Conservation (phyloP, 2,329 filamentous ascomycete genomes). For the Aspergillus pseudotamarii region DNA sequence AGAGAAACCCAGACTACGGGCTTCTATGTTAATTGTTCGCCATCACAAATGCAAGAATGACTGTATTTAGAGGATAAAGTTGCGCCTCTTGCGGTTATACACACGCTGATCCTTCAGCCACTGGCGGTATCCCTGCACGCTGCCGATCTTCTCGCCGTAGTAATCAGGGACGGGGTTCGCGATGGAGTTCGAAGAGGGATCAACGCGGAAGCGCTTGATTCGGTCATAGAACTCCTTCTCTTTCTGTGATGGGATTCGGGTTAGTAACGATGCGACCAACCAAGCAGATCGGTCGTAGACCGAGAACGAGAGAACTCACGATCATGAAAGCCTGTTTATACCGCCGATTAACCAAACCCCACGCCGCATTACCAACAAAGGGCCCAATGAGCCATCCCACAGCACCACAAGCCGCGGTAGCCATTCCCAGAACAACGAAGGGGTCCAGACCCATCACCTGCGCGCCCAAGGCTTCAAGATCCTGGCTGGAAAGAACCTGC, state of each 20-base stretch:
- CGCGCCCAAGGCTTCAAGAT: conserved; percentile 66
- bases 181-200: conserved; percentile 84
- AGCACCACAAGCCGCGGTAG: conserved; percentile 75
- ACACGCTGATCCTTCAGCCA: conserved; percentile 98
- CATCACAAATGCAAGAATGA: conserved; percentile 4
- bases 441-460: conserved; percentile 84
- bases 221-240: conserved; percentile 91
- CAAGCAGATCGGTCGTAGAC: background rate
- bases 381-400: conserved; percentile 88
- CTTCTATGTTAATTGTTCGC: background rate
- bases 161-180: conserved; percentile 95
- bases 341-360: conserved; percentile 73
- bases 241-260: conserved; percentile 59
- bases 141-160: conserved; percentile 97
- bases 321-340: conserved; percentile 71
- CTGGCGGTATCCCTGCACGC: conserved; percentile 84
- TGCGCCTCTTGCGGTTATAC: conserved; percentile 84
- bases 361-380: conserved; percentile 75
- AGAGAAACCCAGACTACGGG: background rate
- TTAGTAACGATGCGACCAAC: background rate
- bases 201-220: conserved; percentile 89
- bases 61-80: conserved; percentile 37
- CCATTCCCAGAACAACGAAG: conserved; percentile 78
- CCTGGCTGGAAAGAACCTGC: conserved; percentile 65
- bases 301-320: conserved; percentile 49